Percentiles rank a stretch among this genome's conserved stretches.
Conservation (phyloP, 495 filamentous ascomycete genomes). For the Chaetomium cochliodes region DNA sequence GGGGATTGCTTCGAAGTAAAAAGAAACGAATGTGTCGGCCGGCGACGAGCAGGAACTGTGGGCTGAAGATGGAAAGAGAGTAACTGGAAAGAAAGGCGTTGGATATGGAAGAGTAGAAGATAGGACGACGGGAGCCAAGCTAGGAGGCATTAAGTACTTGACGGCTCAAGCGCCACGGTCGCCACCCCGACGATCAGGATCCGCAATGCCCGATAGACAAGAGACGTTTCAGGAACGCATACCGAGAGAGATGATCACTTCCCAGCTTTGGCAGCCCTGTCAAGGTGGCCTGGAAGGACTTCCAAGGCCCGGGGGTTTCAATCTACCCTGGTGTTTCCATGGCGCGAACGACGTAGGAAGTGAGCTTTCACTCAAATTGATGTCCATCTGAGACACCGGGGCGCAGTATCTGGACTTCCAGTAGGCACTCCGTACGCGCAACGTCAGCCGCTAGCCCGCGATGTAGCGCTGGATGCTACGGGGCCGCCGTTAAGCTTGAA, state of each 20-base stretch:
- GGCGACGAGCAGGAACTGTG: conserved; percentile 29
- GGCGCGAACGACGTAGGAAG: not conserved
- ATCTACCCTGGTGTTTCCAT: not conserved
- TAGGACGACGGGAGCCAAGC: conserved; percentile 16
- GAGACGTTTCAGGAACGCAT: conserved; percentile 31
- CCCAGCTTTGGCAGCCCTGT: conserved; percentile 3
- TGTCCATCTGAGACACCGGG: conserved; percentile 16
- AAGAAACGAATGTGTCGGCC: conserved; percentile 30
- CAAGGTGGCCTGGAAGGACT: not conserved
- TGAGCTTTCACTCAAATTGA: not conserved
- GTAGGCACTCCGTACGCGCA: not conserved
- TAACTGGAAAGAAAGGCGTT: conserved; percentile 23
- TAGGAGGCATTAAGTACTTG: conserved; percentile 38
- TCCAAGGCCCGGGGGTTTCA: not conserved
- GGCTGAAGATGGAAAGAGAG: conserved; percentile 7
- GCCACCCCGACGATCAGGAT: conserved; percentile 29
- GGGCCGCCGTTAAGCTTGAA: conserved; percentile 1
- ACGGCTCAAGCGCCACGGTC: conserved; percentile 26
- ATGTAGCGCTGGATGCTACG: not conserved
- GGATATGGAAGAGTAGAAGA: conserved; percentile 26
- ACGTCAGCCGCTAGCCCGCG: not conserved
- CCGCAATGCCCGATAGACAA: conserved; percentile 28
- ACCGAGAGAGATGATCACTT: conserved; percentile 7
- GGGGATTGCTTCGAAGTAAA: conserved; percentile 22
- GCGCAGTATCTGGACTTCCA: not conserved